Evolutionary conservation across 2,329 filamentous ascomycete genomes (phyloP), one percentile per base, ranked within the genome.

Genomic region (Colletotrichum sidae): DNA sequence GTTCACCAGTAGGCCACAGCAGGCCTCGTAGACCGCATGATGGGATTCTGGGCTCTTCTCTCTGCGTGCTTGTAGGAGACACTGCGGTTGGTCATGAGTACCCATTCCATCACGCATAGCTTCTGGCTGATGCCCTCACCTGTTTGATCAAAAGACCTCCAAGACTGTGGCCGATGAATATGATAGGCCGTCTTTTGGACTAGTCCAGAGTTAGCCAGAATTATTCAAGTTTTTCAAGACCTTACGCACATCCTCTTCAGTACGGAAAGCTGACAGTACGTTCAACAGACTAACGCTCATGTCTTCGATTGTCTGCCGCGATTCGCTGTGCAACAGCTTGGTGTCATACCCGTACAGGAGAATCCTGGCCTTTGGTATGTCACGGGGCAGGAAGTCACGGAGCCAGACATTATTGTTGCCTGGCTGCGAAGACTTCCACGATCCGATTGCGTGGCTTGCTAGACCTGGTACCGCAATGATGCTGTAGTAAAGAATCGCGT

Each of bases 331-430:
- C 5, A 55, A 52, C 9, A 75, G 62, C 11, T 37, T 65, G 8
- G 72, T 73, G 60, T 76, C 64, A 54, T 76, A 76, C n/a, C 74
- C 73, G 51, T 76, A 76, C n/a, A 74, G 33, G 6, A 76, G 51
- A 2, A 76, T 54, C 15, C 73, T 69, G 35, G 62, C 55, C 1
- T 70, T 68, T 2, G 67, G 64, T 6, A 74, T 13, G 10, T 72
- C 69, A 3, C 46, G 7, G 1, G 72, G 70, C 6, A 76, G 70
- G 33, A 64, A 74, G 47, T 76, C 74, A 10, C 73, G 69, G 12
- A 76, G 55, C 75, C 72, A 76, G 51, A 76, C 60, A 4, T 75
- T 59, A 17, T 72, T 49, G 13, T 66, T 67, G 11, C 37, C 55
- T 17, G 60, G 45, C 41, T 44, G 41, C 25, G 60, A 58, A 3